Evolutionary conservation across 1,284 basidiomycete species (phyloP), one percentile per base, ranked within the genome.

Genomic region (Leccinum fallax): DNA sequence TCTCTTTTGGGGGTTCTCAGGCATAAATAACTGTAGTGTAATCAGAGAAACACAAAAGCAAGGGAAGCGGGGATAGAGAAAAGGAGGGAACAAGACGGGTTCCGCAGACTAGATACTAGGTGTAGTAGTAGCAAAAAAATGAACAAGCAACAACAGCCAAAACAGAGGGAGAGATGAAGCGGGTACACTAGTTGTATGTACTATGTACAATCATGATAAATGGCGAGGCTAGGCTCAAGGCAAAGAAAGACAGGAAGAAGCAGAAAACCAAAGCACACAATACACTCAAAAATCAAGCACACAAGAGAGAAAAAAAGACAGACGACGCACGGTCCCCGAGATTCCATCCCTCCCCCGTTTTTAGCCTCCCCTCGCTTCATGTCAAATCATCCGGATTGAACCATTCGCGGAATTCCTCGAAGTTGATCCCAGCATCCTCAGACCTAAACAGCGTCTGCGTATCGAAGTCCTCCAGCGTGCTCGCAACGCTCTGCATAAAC

Each of bases 371-470:
- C 4, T 67, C 48, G 73, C 65, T 74, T 77, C 61, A 74, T 64
- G 2, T 74, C 72, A 76, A 69, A 64, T 83, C 83, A 59, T 84
- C 80, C 24, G 78, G 81, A 69, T 85, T 85, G 67, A 89, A 88
- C 87, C 87, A 89, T 66, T 86, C 84, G 56, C 84, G 83, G 72
- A 88, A 88, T 67, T 87, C 86, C 67, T 88, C 87, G 65, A 88
- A 88, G 67, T 86, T 83, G 69, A 87, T 74, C 58, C 62, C 60
- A 32, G 82, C 79, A 3, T 79, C 79, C 43, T 82, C 78, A n/a
- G 71, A 65, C 49, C 77, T 72, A 68, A 85, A 83, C 40, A 83
- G 56, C 4, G 59, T 53, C 19, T 71, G 69, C 2, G 75, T 38
- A 57, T 83, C 81, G 55, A 85, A 81, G 7, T 80, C 80, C 30